phyloP scores from a whole-genome alignment of 2,329 filamentous ascomycete species.

The Sporothrix curviconia region DNA sequence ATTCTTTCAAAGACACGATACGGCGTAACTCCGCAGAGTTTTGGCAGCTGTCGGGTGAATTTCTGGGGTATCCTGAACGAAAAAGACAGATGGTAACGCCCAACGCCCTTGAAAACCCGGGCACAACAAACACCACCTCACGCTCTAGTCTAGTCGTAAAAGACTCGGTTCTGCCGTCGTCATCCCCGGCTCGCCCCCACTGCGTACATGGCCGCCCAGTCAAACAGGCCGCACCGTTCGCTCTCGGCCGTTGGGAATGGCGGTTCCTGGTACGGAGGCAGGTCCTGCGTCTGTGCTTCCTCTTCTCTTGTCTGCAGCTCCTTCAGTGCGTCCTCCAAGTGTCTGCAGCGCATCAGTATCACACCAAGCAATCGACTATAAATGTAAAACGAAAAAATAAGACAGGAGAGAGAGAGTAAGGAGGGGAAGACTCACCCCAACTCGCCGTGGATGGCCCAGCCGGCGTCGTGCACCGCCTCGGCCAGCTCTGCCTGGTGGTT shows the following conservation, averaged over 20 bases:
- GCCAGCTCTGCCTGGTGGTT: constrained; percentile 91
- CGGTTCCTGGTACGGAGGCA: constrained; percentile 23
- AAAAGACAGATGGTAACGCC: not conserved
- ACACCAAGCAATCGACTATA: too few species aligned
- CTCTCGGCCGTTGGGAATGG: constrained; percentile 25
- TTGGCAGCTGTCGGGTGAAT: too few species aligned
- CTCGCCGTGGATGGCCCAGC: constrained; percentile 68
- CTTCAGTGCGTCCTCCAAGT: constrained; percentile 23
- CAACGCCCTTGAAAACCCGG: not conserved
- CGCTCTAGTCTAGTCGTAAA: constrained; percentile 13
- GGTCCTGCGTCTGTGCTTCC: constrained; percentile 20
- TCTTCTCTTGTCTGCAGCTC: constrained; percentile 18
- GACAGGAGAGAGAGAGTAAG: not conserved
- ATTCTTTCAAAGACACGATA: too few species aligned
- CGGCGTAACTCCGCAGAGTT: too few species aligned
- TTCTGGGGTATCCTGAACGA: constrained; percentile 1
- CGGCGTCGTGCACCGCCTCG: constrained; percentile 62
- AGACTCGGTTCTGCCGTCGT: not conserved
- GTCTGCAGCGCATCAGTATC: constrained; percentile 19
- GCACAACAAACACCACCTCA: not conserved
- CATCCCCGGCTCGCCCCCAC: not conserved
- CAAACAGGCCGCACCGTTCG: constrained; percentile 28
- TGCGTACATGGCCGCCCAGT: constrained; percentile 24
- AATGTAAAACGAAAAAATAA: too few species aligned
- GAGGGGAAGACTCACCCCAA: constrained; percentile 59